Base-by-base conservation (phyloP, 495 filamentous ascomycete genomes). In the Oleoguttula mirabilis region DNA sequence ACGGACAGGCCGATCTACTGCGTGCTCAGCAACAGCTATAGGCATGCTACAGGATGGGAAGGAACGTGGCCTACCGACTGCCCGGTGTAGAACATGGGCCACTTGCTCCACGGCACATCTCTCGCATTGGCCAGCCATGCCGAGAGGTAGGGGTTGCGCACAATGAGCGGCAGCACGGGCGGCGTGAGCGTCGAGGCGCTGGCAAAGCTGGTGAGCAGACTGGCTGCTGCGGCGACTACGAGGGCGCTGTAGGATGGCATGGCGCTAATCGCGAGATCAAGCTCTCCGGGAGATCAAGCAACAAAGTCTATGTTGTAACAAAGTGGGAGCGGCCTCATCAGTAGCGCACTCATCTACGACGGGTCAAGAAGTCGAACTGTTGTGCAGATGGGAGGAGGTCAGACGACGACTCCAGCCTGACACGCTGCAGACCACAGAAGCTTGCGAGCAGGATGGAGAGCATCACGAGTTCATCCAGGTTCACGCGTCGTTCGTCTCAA, bases 51-150 rank as follows among this genome's bases (percentile, higher is more conserved):
- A 28, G 17, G 30, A 3, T n/a, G n/a, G n/a, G n/a, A n/a, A n/a
- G n/a, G n/a, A n/a, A n/a, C n/a, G n/a, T 36, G 48, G 55, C 61
- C 60, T 47, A 76, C 72, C 54, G 73, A 75, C 55, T 80, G 71
- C 15, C 88, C 87, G 11, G 84, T 92, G 69, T 80, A 96, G 59
- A 96, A 96, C 48, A 93, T 92, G 21, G 88, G 88, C 88, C 88
- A 96, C 58, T 76, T 75, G 24, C 75, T 71, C 88, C 88, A 96
- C n/a, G 88, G 88, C 15, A 66, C 68, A 11, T 81, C 76, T 35
- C 88, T 74, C 24, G 85, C 84, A 64, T 80, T 72, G 10, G 70
- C 71, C 37, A 93, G 60, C 86, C 88, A 94, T 10, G 86, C 82
- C 53, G 83, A 93, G 28, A 94, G 66, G 59, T 96, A 96, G 14